These are phyloP conservation scores for Epichloe brachyelytri DNA, from an alignment of 2,329 filamentous ascomycete species.

Conservation along the genomic window DNA sequence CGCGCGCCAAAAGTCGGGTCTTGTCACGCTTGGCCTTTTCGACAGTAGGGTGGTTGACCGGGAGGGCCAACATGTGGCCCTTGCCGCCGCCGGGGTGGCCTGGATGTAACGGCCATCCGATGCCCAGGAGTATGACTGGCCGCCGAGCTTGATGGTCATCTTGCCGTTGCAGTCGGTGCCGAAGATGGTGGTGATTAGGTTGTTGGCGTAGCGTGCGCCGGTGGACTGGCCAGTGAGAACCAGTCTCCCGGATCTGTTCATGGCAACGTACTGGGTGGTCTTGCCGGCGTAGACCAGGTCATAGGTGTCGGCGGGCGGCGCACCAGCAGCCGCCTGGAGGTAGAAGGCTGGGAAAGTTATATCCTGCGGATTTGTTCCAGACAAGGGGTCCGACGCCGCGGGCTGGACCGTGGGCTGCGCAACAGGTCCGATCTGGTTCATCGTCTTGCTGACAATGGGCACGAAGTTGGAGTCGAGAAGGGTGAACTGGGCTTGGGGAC, in stretches of 20 bases:
- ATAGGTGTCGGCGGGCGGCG: neutral
- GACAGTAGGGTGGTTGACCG: neutral
- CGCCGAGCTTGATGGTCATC: neutral
- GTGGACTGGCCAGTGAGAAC: neutral
- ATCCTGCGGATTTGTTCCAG: neutral
- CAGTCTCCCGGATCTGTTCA: neutral
- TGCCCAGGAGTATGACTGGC: neutral
- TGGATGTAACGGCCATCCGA: neutral
- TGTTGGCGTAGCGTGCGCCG: neutral
- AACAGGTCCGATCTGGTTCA: neutral
- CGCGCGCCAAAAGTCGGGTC: neutral
- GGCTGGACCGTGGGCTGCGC: neutral
- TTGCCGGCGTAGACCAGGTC: neutral
- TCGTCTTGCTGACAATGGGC: neutral
- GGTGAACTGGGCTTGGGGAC: neutral
- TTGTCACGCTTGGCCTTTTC: neutral
- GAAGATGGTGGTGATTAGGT: neutral
- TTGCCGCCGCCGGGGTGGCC: neutral
- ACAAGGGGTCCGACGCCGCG: neutral
- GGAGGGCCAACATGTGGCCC: neutral
- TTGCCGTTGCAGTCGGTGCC: neutral
- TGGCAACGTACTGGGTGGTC: neutral
- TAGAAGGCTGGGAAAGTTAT: neutral
- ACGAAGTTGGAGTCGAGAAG: neutral
- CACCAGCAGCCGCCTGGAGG: neutral